Conservation (phyloP, 2,329 filamentous ascomycete species). For the Colletotrichum kahawae region DNA sequence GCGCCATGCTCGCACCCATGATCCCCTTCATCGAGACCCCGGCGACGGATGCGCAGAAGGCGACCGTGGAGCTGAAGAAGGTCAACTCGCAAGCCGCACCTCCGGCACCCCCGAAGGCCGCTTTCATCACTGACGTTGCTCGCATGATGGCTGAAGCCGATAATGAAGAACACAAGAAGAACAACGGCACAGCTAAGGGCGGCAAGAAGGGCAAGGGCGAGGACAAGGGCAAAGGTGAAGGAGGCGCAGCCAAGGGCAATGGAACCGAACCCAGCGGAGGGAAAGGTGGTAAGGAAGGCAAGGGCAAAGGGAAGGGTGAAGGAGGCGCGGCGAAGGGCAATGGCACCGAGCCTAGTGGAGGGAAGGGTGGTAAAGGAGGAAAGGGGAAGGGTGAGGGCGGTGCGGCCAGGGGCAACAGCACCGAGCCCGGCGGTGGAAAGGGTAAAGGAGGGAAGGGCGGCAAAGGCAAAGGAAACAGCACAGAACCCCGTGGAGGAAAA, state of each 20-base stretch:
- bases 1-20: constrained; percentile 28
- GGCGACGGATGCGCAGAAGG: constrained; percentile 3
- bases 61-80: constrained; percentile 21
- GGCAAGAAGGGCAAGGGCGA: not conserved
- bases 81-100: not conserved
- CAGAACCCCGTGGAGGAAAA: not conserved
- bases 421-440: not conserved
- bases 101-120: not conserved
- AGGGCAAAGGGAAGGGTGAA: not conserved
- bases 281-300: not conserved
- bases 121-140: not conserved
- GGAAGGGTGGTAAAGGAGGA: not conserved
- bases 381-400: not conserved
- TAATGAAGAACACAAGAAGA: not conserved
- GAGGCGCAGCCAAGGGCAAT: not conserved
- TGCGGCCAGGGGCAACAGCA: not conserved
- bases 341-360: not conserved
- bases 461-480: not conserved
- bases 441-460: not conserved
- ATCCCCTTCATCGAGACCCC: constrained; percentile 27
- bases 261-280: not conserved
- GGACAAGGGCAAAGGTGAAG: not conserved
- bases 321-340: not conserved
- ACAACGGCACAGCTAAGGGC: not conserved
- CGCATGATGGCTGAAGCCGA: not conserved